These are phyloP conservation scores for Elsinoe fawcettii DNA, from an alignment of 2,329 filamentous ascomycete species.

Conservation along the genomic window DNA sequence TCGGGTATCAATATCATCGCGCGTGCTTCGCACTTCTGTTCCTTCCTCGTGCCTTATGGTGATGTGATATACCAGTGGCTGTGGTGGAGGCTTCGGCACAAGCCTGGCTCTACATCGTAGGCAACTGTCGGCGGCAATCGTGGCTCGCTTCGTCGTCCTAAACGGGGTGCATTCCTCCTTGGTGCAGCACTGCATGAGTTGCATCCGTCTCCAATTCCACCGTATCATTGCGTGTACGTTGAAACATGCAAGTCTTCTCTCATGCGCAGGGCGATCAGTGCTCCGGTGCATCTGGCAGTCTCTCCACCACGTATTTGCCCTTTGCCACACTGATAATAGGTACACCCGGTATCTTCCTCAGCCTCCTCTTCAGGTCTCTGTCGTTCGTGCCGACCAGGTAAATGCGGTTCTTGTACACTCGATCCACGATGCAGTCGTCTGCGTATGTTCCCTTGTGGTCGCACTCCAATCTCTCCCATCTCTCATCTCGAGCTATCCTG, in stretches of 20 bases:
- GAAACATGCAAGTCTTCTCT: background rate
- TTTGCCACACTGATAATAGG: conserved; percentile 73
- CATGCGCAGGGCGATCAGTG: conserved; percentile 32
- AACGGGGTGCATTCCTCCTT: no score
- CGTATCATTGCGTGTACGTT: no score
- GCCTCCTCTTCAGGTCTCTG: conserved; percentile 70
- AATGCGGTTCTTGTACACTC: conserved; percentile 40
- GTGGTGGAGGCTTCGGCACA: no score
- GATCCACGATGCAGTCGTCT: conserved; percentile 62
- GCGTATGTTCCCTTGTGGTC: conserved; percentile 85
- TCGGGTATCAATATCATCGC: background rate
- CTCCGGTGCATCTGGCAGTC: conserved; percentile 75
- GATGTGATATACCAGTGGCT: background rate
- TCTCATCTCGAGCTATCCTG: conserved; percentile 77
- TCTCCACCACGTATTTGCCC: conserved; percentile 91
- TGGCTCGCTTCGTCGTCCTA: no score
- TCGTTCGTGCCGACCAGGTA: conserved; percentile 53
- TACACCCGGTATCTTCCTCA: conserved; percentile 74
- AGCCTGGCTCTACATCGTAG: no score
- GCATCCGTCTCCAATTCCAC: no score
- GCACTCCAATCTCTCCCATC: conserved; percentile 78
- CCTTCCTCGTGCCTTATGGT: background rate
- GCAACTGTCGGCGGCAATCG: no score
- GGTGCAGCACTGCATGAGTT: no score
- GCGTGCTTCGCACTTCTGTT: background rate